phyloP scores from a whole-genome alignment of 2,329 filamentous ascomycete genomes.

The Drechslera avenae region DNA sequence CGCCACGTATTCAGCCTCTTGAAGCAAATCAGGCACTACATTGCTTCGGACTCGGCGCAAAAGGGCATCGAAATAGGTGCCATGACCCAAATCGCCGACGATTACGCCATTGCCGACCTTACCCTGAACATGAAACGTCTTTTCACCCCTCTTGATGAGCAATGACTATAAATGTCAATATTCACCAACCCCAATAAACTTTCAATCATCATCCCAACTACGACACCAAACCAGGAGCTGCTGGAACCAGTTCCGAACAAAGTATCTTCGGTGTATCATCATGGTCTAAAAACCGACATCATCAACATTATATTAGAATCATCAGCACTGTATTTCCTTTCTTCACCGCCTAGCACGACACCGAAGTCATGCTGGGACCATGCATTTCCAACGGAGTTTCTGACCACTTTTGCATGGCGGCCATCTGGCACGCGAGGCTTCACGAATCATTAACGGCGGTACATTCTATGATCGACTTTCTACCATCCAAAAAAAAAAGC shows the following conservation, averaged over 20 bases:
- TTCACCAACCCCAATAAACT: slow-evolving; percentile 1
- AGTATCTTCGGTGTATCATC: slow-evolving; percentile 31
- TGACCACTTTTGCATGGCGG: slow-evolving; percentile 17
- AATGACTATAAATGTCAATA: slow-evolving; percentile 2
- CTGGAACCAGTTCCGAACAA: slow-evolving; percentile 19
- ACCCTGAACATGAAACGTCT: slow-evolving; percentile 74
- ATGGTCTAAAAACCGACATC: slow-evolving; percentile 16
- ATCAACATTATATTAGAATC: slow-evolving; percentile 12
- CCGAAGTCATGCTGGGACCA: slow-evolving; percentile 16
- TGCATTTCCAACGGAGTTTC: slow-evolving; percentile 41
- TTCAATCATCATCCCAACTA: neutral
- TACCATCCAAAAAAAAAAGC: slow-evolving; percentile 34
- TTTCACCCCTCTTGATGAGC: slow-evolving; percentile 63
- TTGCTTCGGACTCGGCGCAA: slow-evolving; percentile 66
- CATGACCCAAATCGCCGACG: slow-evolving; percentile 69
- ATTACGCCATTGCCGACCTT: slow-evolving; percentile 67
- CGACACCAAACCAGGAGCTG: slow-evolving; percentile 6
- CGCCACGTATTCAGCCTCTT: slow-evolving; percentile 65
- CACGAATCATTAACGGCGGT: slow-evolving; percentile 28
- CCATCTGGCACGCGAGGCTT: slow-evolving; percentile 17
- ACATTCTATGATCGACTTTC: slow-evolving; percentile 27
- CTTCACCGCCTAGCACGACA: slow-evolving; percentile 17
- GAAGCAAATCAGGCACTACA: slow-evolving; percentile 65
- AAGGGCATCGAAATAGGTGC: slow-evolving; percentile 71
- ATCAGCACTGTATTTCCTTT: slow-evolving; percentile 20